Conservation (phyloP, 1,284 basidiomycete species). For the Lignosus rhinocerotis region DNA sequence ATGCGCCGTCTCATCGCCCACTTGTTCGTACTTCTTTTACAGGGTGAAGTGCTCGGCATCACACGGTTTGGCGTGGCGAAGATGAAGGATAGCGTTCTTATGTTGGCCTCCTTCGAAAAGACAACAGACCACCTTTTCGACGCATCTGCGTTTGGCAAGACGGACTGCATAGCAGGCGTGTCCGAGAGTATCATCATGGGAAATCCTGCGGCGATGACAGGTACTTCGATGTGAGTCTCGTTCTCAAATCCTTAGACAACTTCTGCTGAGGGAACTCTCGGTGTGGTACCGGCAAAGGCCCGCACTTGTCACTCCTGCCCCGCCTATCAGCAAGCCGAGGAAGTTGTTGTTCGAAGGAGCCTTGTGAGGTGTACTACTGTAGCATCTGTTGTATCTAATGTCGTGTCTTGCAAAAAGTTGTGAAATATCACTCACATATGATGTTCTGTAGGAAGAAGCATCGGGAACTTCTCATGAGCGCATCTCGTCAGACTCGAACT, state of each 20-base stretch:
- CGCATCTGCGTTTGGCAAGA: constrained; percentile 95
- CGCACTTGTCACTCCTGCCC: constrained; percentile 55
- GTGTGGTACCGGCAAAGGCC: constrained; percentile 40
- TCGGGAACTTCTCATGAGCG: too few relatives aligned
- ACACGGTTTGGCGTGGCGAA: constrained; percentile 99
- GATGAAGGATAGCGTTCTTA: constrained; percentile 99
- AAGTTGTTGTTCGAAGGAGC: constrained; percentile 59
- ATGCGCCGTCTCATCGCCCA: neutral
- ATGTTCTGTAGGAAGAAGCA: too few relatives aligned
- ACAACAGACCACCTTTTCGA: constrained; percentile 99
- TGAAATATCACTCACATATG: too few relatives aligned
- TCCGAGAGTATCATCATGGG: constrained; percentile 99
- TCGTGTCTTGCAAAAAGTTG: too few relatives aligned
- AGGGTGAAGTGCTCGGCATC: constrained; percentile 98
- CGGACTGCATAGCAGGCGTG: constrained; percentile 93
- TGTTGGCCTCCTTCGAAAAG: constrained; percentile 99
- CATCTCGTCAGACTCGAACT: too few relatives aligned
- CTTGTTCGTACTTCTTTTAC: neutral
- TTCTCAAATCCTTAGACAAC: too few relatives aligned
- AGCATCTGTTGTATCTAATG: constrained; percentile 19
- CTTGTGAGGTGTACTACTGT: constrained; percentile 31
- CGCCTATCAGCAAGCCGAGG: constrained; percentile 52
- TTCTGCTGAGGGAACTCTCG: neutral
- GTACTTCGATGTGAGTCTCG: constrained; percentile 85
- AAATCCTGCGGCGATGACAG: constrained; percentile 93